Evolutionary conservation across 441 rosid genomes (phyloP).

Genomic region (Bruguiera hainesii): DNA sequence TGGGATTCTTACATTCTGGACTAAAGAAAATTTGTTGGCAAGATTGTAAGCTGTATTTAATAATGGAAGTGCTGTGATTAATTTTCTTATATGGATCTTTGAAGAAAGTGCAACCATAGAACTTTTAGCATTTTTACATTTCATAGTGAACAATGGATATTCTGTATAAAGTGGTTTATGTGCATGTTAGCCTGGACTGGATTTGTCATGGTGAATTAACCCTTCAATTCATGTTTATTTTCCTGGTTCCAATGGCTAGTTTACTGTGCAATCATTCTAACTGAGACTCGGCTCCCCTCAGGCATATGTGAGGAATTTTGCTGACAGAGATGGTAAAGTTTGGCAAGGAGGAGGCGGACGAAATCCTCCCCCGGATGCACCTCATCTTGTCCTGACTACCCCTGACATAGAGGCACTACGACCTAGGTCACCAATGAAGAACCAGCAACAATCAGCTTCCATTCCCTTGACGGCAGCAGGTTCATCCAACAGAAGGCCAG

Average conservation of each 20-base stretch:
- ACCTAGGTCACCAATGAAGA: constrained; percentile 97
- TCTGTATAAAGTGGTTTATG: not conserved
- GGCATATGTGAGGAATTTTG: constrained; percentile 69
- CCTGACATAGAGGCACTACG: constrained; percentile 87
- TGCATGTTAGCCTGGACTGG: not conserved
- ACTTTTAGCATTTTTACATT: too few relatives aligned
- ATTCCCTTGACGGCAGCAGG: constrained; percentile 58
- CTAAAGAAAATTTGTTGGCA: too few relatives aligned
- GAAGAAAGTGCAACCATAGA: too few relatives aligned
- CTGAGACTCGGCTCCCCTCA: constrained; percentile 25
- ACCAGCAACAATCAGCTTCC: constrained; percentile 77
- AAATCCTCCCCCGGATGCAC: constrained; percentile 94
- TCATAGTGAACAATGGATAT: too few relatives aligned
- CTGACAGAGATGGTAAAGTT: constrained; percentile 91
- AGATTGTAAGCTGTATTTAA: too few relatives aligned
- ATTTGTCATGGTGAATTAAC: not conserved
- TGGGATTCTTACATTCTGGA: too few relatives aligned
- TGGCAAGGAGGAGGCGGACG: constrained; percentile 99
- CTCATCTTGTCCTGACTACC: constrained; percentile 87
- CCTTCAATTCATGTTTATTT: too few relatives aligned
- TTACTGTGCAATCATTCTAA: not conserved
- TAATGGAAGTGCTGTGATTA: too few relatives aligned
- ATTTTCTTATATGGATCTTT: too few relatives aligned
- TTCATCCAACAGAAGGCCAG: constrained; percentile 62
- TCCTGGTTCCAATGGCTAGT: not conserved